Evolutionary conservation across 169 alveolate species (phyloP).

Genomic region (Perkinsus olseni): DNA sequence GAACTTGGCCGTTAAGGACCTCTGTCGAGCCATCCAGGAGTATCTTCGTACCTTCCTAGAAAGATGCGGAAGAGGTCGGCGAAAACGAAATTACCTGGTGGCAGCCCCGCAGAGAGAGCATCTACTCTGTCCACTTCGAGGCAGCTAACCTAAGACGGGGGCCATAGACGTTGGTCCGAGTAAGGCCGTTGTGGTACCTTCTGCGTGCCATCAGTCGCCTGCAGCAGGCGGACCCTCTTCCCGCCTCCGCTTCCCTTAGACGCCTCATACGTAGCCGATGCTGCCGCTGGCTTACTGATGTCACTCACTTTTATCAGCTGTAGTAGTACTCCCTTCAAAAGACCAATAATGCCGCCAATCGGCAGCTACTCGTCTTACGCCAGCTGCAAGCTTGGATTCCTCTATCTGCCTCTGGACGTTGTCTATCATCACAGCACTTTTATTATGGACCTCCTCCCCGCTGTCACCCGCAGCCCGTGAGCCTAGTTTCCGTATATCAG

Average conservation of each 20-base stretch:
- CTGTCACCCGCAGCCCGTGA: neutral
- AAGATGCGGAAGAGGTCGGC: neutral
- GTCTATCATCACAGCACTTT: neutral
- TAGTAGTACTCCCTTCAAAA: neutral
- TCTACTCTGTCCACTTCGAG: neutral
- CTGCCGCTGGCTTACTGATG: neutral
- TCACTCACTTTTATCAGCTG: neutral
- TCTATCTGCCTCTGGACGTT: neutral
- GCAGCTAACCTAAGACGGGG: neutral
- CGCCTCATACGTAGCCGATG: neutral
- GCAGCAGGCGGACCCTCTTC: neutral
- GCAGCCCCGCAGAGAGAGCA: neutral
- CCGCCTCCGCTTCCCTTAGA: neutral
- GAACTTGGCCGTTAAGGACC: neutral
- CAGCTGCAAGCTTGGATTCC: neutral
- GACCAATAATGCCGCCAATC: neutral
- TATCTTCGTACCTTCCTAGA: neutral
- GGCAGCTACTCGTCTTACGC: too few relatives aligned
- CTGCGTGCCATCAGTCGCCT: neutral
- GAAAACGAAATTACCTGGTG: neutral
- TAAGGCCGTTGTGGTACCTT: neutral
- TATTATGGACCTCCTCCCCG: neutral
- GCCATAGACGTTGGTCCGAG: too few relatives aligned
- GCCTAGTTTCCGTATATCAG: neutral
- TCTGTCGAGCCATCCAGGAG: neutral